Evolutionary conservation across 2,329 filamentous ascomycete species (phyloP).

Genomic region (Penicillium polonicum): DNA sequence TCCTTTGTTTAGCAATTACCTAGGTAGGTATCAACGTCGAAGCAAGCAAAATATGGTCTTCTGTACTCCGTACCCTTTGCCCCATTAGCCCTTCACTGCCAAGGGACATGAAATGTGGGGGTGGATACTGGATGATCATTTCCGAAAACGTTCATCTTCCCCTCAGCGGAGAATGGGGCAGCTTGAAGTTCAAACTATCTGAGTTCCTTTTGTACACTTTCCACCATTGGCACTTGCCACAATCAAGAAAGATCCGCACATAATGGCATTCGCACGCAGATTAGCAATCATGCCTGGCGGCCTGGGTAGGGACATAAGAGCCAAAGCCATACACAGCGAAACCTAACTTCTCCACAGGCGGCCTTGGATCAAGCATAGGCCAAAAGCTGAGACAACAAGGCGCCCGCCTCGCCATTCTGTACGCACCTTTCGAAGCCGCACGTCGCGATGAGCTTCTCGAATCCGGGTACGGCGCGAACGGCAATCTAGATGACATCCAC

Average conservation of each 20-base stretch:
- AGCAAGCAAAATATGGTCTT: background rate
- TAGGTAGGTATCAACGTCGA: background rate
- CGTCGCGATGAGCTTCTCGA: conserved; percentile 40
- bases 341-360: conserved; percentile 27
- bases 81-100: too few relatives aligned
- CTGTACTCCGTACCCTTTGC: background rate
- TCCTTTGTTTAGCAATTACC: background rate
- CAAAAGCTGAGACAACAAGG: conserved; percentile 43
- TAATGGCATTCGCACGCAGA: conserved; percentile 39
- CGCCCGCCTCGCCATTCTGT: conserved; percentile 46
- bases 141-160: background rate
- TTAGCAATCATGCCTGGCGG: conserved; percentile 47
- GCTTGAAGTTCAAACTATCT: background rate
- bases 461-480: conserved; percentile 32
- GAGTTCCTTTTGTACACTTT: background rate
- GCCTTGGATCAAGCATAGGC: conserved; percentile 47
- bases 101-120: background rate
- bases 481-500: conserved; percentile 27
- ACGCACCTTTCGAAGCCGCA: conserved; percentile 48
- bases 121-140: background rate
- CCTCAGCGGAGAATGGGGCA: background rate
- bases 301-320: conserved; percentile 34
- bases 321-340: background rate
- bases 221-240: too few relatives aligned
- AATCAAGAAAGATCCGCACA: background rate